These are phyloP conservation scores for Leucocoprinus sp. DNA, from an alignment of 768 basidiomycete genomes.

Conservation along the genomic window DNA sequence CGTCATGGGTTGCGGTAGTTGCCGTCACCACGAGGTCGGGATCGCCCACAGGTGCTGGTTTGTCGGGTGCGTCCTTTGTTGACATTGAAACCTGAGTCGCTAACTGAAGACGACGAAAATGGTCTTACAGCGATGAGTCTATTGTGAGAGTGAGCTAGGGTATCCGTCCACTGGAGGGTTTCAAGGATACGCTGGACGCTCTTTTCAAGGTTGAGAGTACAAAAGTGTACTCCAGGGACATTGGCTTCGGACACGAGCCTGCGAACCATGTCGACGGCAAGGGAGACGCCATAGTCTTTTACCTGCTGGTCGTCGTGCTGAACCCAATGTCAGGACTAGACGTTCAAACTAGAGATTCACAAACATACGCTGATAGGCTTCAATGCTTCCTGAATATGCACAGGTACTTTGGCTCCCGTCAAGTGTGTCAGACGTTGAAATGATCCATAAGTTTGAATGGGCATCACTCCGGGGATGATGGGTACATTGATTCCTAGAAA, in stretches of 20 bases:
- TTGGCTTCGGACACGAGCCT: slow-evolving; percentile 46
- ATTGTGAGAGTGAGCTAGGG: slow-evolving; percentile 38
- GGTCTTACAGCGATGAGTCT: slow-evolving; percentile 55
- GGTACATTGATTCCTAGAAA: slow-evolving; percentile 79
- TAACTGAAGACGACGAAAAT: slow-evolving; percentile 3
- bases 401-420: slow-evolving; percentile 67
- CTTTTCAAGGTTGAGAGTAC: slow-evolving; percentile 95
- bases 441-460: slow-evolving; percentile 92
- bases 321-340: neutral
- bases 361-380: slow-evolving; percentile 53
- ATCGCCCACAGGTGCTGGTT: slow-evolving; percentile 18
- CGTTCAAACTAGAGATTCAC: neutral
- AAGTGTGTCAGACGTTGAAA: slow-evolving; percentile 88
- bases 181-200: slow-evolving; percentile 85
- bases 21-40: slow-evolving; percentile 51
- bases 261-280: slow-evolving; percentile 76
- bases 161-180: slow-evolving; percentile 61
- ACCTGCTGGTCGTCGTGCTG: slow-evolving; percentile 91
- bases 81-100: slow-evolving; percentile 5
- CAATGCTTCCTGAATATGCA: slow-evolving; percentile 9
- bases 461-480: slow-evolving; percentile 95
- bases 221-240: slow-evolving; percentile 81
- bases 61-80: slow-evolving; percentile 32
- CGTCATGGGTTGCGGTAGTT: slow-evolving; percentile 52
- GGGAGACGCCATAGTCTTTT: slow-evolving; percentile 87